A percentile compares a stretch with the other conserved stretches of the same genome.
These are phyloP conservation scores for Limnomonas spitsbergensis DNA, from an alignment of 139 green algal genomes.

Conservation along the genomic window DNA sequence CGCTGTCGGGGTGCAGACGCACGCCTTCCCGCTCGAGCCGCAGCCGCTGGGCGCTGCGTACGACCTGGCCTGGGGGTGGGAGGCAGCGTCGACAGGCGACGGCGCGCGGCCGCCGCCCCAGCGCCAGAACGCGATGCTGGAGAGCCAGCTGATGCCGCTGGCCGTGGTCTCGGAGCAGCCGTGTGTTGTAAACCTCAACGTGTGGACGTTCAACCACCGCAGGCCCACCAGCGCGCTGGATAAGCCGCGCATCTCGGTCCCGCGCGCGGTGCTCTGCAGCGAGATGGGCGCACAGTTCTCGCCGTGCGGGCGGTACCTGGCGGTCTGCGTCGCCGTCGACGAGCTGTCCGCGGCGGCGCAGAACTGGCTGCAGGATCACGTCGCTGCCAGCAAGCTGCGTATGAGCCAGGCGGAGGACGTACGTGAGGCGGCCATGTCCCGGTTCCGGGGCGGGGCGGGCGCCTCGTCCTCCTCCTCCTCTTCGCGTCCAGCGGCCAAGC, in stretches of 20 bases:
- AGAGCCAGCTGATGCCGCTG: slow-evolving; percentile 16
- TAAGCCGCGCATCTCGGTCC: not conserved
- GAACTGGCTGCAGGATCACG: slow-evolving; percentile 1
- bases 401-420: slow-evolving; percentile 4
- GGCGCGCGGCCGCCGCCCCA: not conserved
- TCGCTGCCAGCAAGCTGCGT: not conserved
- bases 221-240: not conserved
- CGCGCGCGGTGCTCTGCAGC: slow-evolving; percentile 75
- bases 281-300: slow-evolving; percentile 92
- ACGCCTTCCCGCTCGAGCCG: slow-evolving; percentile 4
- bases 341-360: slow-evolving; percentile 10
- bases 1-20: not conserved
- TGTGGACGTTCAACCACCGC: slow-evolving; percentile 14
- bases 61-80: slow-evolving; percentile 11
- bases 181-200: slow-evolving; percentile 18
- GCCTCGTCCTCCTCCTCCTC: not conserved
- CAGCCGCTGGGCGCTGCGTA: not conserved
- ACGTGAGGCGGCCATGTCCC: not conserved
- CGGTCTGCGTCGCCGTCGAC: slow-evolving; percentile 57
- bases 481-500: not conserved
- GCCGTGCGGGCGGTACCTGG: slow-evolving; percentile 71
- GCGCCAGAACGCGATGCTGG: slow-evolving; percentile 9
- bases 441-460: not conserved
- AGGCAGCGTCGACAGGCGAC: not conserved
- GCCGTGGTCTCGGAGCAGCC: slow-evolving; percentile 7